Evolutionary conservation across 306 rosid species (phyloP), one percentile per base, ranked within the genome.

Genomic region (Rosa rugosa): DNA sequence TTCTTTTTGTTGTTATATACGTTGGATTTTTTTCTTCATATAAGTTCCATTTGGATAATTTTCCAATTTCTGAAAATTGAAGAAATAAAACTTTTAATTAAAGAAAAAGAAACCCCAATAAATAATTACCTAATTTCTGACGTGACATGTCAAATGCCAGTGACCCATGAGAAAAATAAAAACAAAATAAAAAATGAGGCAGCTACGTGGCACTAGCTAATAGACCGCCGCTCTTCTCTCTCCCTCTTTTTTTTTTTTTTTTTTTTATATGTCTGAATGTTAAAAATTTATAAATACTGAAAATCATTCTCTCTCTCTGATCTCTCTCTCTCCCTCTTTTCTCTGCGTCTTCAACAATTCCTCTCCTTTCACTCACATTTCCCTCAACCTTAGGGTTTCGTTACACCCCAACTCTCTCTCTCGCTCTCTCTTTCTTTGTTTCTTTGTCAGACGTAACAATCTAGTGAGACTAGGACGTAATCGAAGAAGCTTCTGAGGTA

Each of bases 401-500:
- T 71, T 76, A 23, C 71, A 72, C 31, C 44, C 66, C 62, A 77
- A 64, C 47, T 65, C 81, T 63, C 66, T 27, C 47, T 49, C 40
- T 72, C 25, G 20, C 10, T 62, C 47, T 17, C 63, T 71, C 71
- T 45, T 9, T 23, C 75, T 31, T 27, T 27, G 1, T 27, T 27
- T 27, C 31, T 27, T 31, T 31, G 7, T 25, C 41, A 7, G 78
- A 76, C 40, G 54, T 63, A 22, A 9, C 67, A 69, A 50, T 34
- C 51, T 40, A n/a, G 27, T 63, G 73, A 62, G 51, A 59, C 46
- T 18, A 18, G 45, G 10, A 49, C 14, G 25, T 36, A 73, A 12
- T 22, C 23, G 27, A n/a, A 22, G 42, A 69, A 80, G 77, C 84
- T 78, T 85, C 84, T 13, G 85, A 87, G 94, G 94, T 90, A 86